Conservation (phyloP, 768 basidiomycete genomes). For the Leccinellum albellum region DNA sequence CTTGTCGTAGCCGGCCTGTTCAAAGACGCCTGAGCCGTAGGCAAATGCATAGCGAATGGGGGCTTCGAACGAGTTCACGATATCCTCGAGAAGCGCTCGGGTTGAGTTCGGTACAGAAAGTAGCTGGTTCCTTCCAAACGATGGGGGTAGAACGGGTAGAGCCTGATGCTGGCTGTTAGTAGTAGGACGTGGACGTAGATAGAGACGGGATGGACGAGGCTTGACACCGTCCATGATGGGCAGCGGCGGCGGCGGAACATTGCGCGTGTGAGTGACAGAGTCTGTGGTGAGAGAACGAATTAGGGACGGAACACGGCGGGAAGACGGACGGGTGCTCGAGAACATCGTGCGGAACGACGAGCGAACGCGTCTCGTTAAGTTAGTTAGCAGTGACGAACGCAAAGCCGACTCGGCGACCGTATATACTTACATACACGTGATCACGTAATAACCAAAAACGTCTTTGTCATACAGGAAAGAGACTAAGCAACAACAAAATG, state of each 20-base stretch:
- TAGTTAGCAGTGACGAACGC: neutral
- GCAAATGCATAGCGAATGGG: slow-evolving; percentile 97
- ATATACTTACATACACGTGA: slow-evolving; percentile 11
- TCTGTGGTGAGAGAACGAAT: slow-evolving; percentile 28
- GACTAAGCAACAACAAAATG: neutral
- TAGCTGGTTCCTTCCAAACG: slow-evolving; percentile 79
- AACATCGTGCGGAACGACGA: slow-evolving; percentile 24
- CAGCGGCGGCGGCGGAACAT: slow-evolving; percentile 28
- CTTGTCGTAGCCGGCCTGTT: slow-evolving; percentile 74
- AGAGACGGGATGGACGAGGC: slow-evolving; percentile 35
- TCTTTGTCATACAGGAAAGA: neutral
- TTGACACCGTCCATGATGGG: slow-evolving; percentile 28
- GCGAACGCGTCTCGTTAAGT: slow-evolving; percentile 7
- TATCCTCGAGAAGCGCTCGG: slow-evolving; percentile 72
- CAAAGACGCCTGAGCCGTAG: slow-evolving; percentile 94
- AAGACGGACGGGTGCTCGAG: slow-evolving; percentile 12
- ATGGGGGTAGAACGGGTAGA: slow-evolving; percentile 58
- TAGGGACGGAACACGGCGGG: slow-evolving; percentile 14
- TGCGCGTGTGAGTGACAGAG: slow-evolving; percentile 22
- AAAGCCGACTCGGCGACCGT: neutral
- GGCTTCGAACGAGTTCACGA: slow-evolving; percentile 78
- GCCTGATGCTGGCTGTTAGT: slow-evolving; percentile 24
- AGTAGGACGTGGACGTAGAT: slow-evolving; percentile 41
- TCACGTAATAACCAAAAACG: neutral
- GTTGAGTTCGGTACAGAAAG: slow-evolving; percentile 77